Conservation (phyloP, 164 flowering plant genomes). For the Dillenia turbinata region DNA sequence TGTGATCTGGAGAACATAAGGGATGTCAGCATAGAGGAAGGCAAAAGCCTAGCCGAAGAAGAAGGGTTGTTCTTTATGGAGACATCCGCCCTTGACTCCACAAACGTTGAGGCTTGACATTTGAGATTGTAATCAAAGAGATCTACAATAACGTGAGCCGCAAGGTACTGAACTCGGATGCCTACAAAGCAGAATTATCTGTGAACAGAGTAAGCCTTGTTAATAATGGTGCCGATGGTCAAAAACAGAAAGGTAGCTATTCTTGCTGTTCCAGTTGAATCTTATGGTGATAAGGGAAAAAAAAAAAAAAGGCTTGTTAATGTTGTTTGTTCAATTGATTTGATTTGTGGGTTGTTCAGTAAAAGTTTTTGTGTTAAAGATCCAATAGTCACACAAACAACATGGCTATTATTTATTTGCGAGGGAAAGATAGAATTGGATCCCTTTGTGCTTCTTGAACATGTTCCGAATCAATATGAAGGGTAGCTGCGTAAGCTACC, state of each 20-base stretch:
- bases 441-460: no score
- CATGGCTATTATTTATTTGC: no score
- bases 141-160: conserved; percentile 33
- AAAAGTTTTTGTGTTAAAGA: no score
- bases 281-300: background rate
- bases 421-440: no score
- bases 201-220: conserved; percentile 26
- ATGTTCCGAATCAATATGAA: no score
- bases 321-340: no score
- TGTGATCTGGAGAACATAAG: conserved; percentile 34
- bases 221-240: conserved; percentile 11
- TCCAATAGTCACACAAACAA: no score
- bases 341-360: no score
- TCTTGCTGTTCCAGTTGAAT: conserved; percentile 31
- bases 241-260: conserved; percentile 1
- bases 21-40: conserved; percentile 31
- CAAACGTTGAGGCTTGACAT: conserved; percentile 38
- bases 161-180: conserved; percentile 28
- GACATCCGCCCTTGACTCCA: conserved; percentile 45
- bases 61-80: conserved; percentile 46
- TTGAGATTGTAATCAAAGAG: conserved; percentile 30
- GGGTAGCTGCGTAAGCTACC: no score
- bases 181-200: conserved; percentile 33
- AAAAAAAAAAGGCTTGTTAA: background rate
- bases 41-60: conserved; percentile 33